These are phyloP conservation scores for Fusarium sp. DNA, from an alignment of 2,329 filamentous ascomycete species.

Conservation along the genomic window DNA sequence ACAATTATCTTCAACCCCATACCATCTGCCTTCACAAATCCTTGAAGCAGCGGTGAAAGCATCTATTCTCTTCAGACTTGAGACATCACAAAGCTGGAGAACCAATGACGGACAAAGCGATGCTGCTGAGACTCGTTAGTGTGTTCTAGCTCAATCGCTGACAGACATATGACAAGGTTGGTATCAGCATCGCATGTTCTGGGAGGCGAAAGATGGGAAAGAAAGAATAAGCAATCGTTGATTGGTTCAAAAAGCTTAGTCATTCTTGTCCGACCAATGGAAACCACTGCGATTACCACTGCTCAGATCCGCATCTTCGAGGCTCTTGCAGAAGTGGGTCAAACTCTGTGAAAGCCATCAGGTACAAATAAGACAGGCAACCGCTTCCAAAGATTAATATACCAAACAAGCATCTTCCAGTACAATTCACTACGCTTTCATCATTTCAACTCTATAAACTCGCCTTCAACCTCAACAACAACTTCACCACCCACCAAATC, in stretches of 20 bases:
- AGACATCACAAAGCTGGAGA: background rate
- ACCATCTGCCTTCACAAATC: too few relatives aligned
- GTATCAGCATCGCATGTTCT: constrained; percentile 32
- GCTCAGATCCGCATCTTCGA: background rate
- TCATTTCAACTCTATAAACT: background rate
- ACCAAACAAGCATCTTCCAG: constrained; percentile 21
- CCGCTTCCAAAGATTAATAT: constrained; percentile 13
- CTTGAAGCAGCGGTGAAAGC: rapidly evolving
- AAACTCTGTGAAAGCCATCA: constrained; percentile 1
- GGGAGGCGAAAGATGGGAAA: constrained; percentile 30
- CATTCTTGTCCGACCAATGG: background rate
- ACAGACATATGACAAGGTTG: constrained; percentile 22
- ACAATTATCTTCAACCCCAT: too few relatives aligned
- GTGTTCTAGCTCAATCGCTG: constrained; percentile 18
- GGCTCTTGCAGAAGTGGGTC: constrained; percentile 34
- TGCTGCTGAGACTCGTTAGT: constrained; percentile 9
- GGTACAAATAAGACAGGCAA: constrained; percentile 48
- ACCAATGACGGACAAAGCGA: constrained; percentile 11
- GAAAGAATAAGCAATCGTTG: constrained; percentile 46
- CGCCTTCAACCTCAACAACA: background rate
- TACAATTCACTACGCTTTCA: background rate
- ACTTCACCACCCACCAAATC: constrained; percentile 11
- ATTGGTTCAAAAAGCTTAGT: constrained; percentile 16
- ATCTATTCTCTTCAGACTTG: background rate
- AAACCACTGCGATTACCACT: constrained; percentile 26